phyloP scores from a whole-genome alignment of 1,139 yeast genomes.

The Pichia sp. region DNA sequence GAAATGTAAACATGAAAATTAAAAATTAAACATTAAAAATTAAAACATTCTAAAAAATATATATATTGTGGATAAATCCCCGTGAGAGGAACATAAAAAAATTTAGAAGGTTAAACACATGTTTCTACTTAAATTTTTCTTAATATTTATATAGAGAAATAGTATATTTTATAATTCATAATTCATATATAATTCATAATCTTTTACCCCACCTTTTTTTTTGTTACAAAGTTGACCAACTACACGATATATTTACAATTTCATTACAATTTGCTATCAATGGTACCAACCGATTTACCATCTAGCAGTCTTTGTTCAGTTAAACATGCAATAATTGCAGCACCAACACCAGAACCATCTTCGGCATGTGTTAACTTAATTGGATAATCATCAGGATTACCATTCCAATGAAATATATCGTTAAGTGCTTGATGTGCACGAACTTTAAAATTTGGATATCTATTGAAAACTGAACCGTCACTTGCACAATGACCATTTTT shows the following conservation, averaged over 20 bases:
- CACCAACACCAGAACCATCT: conserved; percentile 98
- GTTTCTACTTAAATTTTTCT: no score
- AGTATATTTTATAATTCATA: no score
- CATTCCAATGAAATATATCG: conserved; percentile 83
- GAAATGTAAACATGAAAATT: neutral
- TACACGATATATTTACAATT: neutral
- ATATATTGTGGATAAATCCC: neutral
- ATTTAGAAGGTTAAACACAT: no score
- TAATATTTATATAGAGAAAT: neutral
- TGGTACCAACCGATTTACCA: conserved; percentile 66
- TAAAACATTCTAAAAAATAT: no score
- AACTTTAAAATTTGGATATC: conserved; percentile 85
- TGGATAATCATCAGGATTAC: conserved; percentile 57
- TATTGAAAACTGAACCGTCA: conserved; percentile 92
- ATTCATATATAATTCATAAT: no score
- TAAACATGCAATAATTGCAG: conserved; percentile 94
- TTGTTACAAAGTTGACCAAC: neutral
- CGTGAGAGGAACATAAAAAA: neutral
- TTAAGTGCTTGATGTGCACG: conserved; percentile 85
- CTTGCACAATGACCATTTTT: conserved; percentile 82
- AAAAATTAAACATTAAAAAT: no score
- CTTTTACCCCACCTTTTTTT: neutral
- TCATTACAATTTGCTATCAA: conserved; percentile 5
- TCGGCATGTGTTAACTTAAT: conserved; percentile 83
- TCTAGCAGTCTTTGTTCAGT: conserved; percentile 68